Base-by-base conservation (phyloP, 169 alveolate genomes). In the Theileria equi region DNA sequence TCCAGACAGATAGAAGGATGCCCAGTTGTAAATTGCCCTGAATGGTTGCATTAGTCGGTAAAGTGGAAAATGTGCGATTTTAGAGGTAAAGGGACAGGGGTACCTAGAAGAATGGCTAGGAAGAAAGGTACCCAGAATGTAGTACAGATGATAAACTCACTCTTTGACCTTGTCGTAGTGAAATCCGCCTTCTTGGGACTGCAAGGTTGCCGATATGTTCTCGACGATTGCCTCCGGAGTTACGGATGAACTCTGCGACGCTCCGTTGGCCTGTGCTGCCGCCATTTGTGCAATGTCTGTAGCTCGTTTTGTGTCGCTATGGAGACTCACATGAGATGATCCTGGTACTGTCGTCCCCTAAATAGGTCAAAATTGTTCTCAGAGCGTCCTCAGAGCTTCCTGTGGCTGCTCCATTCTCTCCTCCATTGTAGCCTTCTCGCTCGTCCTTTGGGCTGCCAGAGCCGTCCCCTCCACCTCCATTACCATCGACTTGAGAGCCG, bases 1-100 rank as follows among this genome's bases (percentile, higher is more conserved):
- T 23, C 43, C 58, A 53, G 79, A 49, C 36, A 36, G 35, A 26
- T 60, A 40, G 28, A 69, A 60, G 16, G 78, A 59, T 29, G 69
- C 64, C 84, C 84, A 74, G n/a, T 74, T 74, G 7, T 74, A 38
- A 11, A 74, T 47, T 13, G 80, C 54, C 57, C 84, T 74, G 29
- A 5, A 31, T 25, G 11, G 21, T 38, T 60, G 5, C 32, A 44
- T 5, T 44, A 38, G 45, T 67, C n/a, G n/a, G n/a, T n/a, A n/a
- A n/a, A n/a, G n/a, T n/a, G n/a, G n/a, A n/a, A n/a, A n/a, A n/a
- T n/a, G n/a, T n/a, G n/a, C n/a, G n/a, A n/a, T n/a, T n/a, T n/a
- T n/a, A n/a, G n/a, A n/a, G n/a, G n/a, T n/a, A n/a, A n/a, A n/a
- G n/a, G n/a, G n/a, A n/a, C n/a, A n/a, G n/a, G n/a, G n/a, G n/a